Base-by-base conservation (phyloP, 73 alveolate genomes). In the Paramecium primaurelia region DNA sequence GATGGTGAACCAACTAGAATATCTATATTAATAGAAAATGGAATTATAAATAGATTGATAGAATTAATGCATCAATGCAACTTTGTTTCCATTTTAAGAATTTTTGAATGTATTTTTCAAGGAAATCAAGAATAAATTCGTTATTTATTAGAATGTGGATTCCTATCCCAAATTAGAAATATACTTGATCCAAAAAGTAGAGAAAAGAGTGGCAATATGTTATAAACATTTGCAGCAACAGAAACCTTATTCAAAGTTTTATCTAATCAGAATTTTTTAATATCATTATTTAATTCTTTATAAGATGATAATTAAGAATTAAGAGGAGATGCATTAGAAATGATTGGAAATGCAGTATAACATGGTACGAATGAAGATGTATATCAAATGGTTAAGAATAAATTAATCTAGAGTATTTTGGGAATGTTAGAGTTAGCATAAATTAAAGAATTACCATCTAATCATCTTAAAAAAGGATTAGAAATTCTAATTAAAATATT, bases 311-410 rank as follows among this genome's bases (percentile, higher is more conserved):
- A 64, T 64, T 22, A 34, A 10, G 47, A 64, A 12, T 2, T 64
- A 12, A 64, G 84, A 16, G 84, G 84, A 64, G 84, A 64, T 64
- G 84, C 84, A 3, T 64, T 64, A 64, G 84, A 64, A 64, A 34
- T 64, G 9, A 64, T 64, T 28, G 84, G 26, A 2, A 64, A 64
- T 32, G 84, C 84, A 4, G 84, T 64, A 1, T 64, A 64, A 64
- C 84, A 64, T 64, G 84, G 84, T 4, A 64, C 84, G 2, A 64
- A 64, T 64, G 84, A 64, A 9, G 84, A 64, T 9, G 18, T 64
- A 64, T 28, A 34, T 64, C 12, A 32, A 10, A 64, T 64, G 84
- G 49, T 64, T 32, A 64, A 64, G 28, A 64, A 64, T 64, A 28
- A 34, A 28, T 51, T 64, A 6, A 64, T 64, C 1, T 10, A 32